Percentiles rank a stretch among this genome's conserved stretches.
Conservation (phyloP, 352 stramenopile species). For the Pythium biforme region DNA sequence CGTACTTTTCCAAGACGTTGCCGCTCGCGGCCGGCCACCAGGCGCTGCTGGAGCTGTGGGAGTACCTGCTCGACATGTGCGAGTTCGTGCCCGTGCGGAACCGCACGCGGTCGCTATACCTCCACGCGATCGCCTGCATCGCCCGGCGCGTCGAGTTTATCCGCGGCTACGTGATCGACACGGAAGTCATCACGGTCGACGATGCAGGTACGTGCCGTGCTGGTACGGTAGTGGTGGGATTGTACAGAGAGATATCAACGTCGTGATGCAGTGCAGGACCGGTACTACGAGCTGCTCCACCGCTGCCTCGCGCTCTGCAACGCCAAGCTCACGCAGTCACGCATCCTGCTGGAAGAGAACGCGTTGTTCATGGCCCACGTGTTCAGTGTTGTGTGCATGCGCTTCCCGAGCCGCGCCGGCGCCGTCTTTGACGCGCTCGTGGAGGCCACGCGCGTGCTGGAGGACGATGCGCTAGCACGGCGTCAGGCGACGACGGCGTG, state of each 20-base stretch:
- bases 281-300: conserved; percentile 59
- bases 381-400: conserved; percentile 65
- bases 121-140: conserved; percentile 70
- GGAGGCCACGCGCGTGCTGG: conserved; percentile 55
- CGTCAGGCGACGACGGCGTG: not conserved
- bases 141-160: conserved; percentile 81
- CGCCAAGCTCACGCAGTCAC: conserved; percentile 60
- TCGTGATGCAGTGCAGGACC: conserved; percentile 39
- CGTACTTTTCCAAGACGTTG: conserved; percentile 78
- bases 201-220: conserved; percentile 26
- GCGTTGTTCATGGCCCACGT: conserved; percentile 72
- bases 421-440: conserved; percentile 50
- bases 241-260: no score
- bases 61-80: conserved; percentile 82
- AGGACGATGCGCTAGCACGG: conserved; percentile 18
- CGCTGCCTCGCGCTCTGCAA: conserved; percentile 60
- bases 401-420: conserved; percentile 49
- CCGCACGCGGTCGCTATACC: conserved; percentile 63
- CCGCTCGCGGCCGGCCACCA: conserved; percentile 63
- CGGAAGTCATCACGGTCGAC: conserved; percentile 49
- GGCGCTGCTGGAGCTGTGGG: conserved; percentile 73
- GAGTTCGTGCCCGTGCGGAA: conserved; percentile 75
- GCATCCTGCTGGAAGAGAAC: conserved; percentile 70
- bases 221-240: no score
- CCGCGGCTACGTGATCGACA: conserved; percentile 56